Evolutionary conservation across 1,139 yeast genomes (phyloP).

Genomic region (Geotrichum aggregatum): DNA sequence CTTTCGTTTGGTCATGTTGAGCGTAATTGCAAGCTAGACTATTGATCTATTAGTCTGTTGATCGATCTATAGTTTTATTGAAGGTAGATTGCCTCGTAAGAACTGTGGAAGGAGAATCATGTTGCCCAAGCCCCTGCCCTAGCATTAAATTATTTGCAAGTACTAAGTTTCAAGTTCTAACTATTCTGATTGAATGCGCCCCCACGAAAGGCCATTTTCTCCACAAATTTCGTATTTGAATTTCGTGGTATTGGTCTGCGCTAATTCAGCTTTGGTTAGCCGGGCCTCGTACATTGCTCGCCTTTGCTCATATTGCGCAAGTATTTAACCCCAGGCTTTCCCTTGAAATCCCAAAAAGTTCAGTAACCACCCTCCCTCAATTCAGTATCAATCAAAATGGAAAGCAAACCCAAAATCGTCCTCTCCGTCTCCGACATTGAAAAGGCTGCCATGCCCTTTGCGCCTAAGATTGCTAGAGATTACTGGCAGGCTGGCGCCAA

Average conservation of each 20-base stretch:
- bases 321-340: not conserved
- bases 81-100: too few relatives aligned
- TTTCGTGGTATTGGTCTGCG: too few relatives aligned
- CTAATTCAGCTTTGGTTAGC: too few relatives aligned
- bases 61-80: too few relatives aligned
- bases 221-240: too few relatives aligned
- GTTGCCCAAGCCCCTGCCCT: not conserved
- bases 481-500: conserved; percentile 42
- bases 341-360: conserved; percentile 2
- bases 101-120: not conserved
- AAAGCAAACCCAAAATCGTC: conserved; percentile 23
- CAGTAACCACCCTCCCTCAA: not conserved
- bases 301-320: too few relatives aligned
- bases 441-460: conserved; percentile 30
- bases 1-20: not conserved
- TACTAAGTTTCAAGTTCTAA: too few relatives aligned
- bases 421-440: conserved; percentile 31
- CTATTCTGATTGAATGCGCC: too few relatives aligned
- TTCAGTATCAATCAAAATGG: conserved; percentile 6
- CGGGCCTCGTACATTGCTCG: too few relatives aligned
- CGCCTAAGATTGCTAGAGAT: conserved; percentile 35
- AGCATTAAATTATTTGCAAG: too few relatives aligned
- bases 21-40: too few relatives aligned
- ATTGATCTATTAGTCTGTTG: too few relatives aligned
- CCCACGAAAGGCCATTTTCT: not conserved